phyloP scores from a whole-genome alignment of 2,329 filamentous ascomycete genomes.

The Pseudocercospora crystallina region DNA sequence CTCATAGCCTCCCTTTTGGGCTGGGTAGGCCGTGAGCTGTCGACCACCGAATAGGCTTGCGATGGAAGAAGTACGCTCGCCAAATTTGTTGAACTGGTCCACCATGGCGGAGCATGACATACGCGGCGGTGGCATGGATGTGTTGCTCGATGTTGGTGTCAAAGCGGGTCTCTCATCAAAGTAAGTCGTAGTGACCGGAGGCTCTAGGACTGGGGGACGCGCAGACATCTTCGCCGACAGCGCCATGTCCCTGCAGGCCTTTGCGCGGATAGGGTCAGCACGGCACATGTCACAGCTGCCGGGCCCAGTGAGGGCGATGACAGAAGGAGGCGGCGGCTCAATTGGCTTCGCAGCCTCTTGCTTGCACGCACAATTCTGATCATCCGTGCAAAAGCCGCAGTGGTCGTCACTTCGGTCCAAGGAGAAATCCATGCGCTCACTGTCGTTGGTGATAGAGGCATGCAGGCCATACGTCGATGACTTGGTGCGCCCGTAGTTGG shows the following conservation, averaged over 20 bases:
- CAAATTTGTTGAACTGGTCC: constrained; percentile 24
- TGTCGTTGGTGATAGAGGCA: constrained; percentile 18
- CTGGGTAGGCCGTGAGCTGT: constrained; percentile 21
- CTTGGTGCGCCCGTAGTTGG: constrained; percentile 15
- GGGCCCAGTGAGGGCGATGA: constrained; percentile 18
- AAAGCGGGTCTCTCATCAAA: too few species aligned
- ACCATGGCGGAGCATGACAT: constrained; percentile 25
- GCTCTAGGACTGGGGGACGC: neutral
- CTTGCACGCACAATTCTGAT: constrained; percentile 28
- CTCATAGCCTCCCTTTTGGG: constrained; percentile 19
- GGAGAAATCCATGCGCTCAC: constrained; percentile 22
- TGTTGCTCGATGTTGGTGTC: neutral
- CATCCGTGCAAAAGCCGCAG: constrained; percentile 34
- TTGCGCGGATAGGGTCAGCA: constrained; percentile 28
- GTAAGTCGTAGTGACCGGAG: neutral
- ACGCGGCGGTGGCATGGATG: constrained; percentile 17
- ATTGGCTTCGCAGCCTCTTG: constrained; percentile 17
- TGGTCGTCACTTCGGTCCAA: constrained; percentile 20
- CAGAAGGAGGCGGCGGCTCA: constrained; percentile 1
- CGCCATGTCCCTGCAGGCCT: constrained; percentile 28
- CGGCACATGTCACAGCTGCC: constrained; percentile 33
- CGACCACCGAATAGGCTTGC: constrained; percentile 21
- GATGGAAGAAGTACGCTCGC: constrained; percentile 23
- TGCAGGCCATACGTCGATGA: constrained; percentile 8
- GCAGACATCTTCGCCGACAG: constrained; percentile 9